These are phyloP conservation scores for Gonapodya sp. DNA, from an alignment of 192 early-diverging fungal genomes.

Conservation along the genomic window DNA sequence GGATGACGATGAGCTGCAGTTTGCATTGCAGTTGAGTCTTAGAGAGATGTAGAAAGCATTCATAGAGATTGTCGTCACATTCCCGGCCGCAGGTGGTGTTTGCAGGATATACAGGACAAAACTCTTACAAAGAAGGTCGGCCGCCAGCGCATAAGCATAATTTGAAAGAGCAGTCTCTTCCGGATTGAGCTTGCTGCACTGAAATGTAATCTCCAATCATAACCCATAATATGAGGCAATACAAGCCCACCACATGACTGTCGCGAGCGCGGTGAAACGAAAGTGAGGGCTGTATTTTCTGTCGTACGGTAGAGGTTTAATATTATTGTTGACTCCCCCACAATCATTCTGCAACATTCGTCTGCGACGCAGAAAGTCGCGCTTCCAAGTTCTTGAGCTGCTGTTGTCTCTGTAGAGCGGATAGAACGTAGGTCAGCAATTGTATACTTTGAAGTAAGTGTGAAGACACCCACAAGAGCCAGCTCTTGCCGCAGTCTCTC, in stretches of 20 bases:
- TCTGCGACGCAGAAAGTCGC: background rate
- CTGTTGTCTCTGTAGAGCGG: background rate
- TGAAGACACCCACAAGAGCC: background rate
- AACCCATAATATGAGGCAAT: too few relatives aligned
- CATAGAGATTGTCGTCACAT: too few relatives aligned
- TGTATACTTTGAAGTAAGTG: background rate
- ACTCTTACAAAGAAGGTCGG: background rate
- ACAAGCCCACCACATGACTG: too few relatives aligned
- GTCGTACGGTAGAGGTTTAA: too few relatives aligned
- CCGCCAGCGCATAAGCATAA: background rate
- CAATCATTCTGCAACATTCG: background rate
- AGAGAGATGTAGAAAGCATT: background rate
- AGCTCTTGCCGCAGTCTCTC: background rate
- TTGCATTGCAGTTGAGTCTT: background rate
- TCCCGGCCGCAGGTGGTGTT: too few relatives aligned
- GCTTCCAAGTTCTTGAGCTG: background rate
- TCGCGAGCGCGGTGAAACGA: too few relatives aligned
- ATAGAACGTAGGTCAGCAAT: background rate
- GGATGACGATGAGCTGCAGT: slow-evolving; percentile 8
- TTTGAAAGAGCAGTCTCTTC: background rate
- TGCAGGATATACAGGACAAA: too few relatives aligned
- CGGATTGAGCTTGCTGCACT: too few relatives aligned
- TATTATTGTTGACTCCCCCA: too few relatives aligned
- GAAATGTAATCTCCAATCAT: too few relatives aligned
- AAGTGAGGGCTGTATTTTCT: slow-evolving; percentile 4